Percentiles rank a stretch among this genome's conserved stretches.
phyloP scores from a whole-genome alignment of 2,329 filamentous ascomycete genomes.

The Blastomyces emzantsi region DNA sequence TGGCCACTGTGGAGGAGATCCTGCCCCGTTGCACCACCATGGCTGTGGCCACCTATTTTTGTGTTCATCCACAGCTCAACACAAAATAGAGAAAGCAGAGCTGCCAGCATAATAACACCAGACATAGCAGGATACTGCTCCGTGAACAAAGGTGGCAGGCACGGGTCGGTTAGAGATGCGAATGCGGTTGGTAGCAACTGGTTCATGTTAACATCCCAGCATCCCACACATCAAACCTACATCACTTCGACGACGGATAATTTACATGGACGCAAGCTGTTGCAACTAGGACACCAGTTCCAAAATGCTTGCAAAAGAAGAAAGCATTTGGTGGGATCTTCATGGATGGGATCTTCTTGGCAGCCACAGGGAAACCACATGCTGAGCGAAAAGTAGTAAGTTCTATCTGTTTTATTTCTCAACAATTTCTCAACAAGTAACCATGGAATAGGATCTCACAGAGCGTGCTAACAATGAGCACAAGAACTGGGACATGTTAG shows the following conservation, averaged over 20 bases:
- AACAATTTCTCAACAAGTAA: background rate
- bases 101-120: slow-evolving; percentile 56
- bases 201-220: background rate
- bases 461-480: slow-evolving; percentile 11
- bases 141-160: slow-evolving; percentile 53
- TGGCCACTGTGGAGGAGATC: slow-evolving; percentile 19
- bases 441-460: slow-evolving; percentile 7
- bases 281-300: slow-evolving; percentile 34
- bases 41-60: slow-evolving; percentile 18
- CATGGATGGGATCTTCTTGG: slow-evolving; percentile 27
- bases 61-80: slow-evolving; percentile 11
- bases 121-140: slow-evolving; percentile 53
- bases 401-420: background rate
- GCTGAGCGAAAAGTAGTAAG: slow-evolving; percentile 5
- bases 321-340: slow-evolving; percentile 29
- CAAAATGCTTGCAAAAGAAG: slow-evolving; percentile 50
- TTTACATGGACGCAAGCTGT: slow-evolving; percentile 34
- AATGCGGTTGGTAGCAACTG: slow-evolving; percentile 55
- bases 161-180: slow-evolving; percentile 37
- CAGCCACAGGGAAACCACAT: slow-evolving; percentile 38
- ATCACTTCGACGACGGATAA: slow-evolving; percentile 10
- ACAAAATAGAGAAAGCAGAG: slow-evolving; percentile 40
- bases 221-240: slow-evolving; percentile 1
- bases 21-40: slow-evolving; percentile 19
- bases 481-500: slow-evolving; percentile 10